Base-by-base conservation (phyloP, 148 eudicot species). In the Heliosperma pusillum region DNA sequence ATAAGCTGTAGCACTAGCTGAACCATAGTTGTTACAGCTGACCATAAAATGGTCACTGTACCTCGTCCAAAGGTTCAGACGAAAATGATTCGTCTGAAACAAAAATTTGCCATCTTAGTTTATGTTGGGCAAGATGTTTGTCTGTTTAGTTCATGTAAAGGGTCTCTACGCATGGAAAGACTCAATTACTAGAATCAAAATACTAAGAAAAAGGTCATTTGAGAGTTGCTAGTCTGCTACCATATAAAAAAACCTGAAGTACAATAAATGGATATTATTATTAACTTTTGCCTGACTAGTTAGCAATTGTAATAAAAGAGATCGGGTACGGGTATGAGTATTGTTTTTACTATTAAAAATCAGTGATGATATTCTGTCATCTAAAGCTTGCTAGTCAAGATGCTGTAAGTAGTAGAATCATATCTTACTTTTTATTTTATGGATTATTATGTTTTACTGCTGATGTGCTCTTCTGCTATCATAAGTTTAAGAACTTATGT, bases 381-480 rank as follows among this genome's bases (percentile, higher is more conserved):
- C 70, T 53, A 75, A 80, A 80, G 66, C 20, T 62, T 64, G 29
- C 29, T 70, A 19, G 69, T 58, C 45, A 63, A 75, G n/a, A 67
- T 62, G 81, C 27, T 58, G 10, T 52, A 9, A 3, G 2, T 59
- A 11, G 27, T 59, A 58, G 71, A 70, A 66, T 75, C 75, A 76
- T 76, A 64, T 76, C 76, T 15, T 56, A 50, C 55, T 50, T 50
- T 42, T 50, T 12, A 2, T 53, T n/a, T 15, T 56, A 59, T 69
- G 59, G 73, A 70, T 58, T 15, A 50, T 69, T 27, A 1, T 75
- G 78, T 80, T 74, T 69, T 75, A 76, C 77, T 80, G 76, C 56
- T 80, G n/a, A n/a, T n/a, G 33, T 64, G 71, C 15, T 73, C 66
- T 44, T 69, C 58, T 69, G 60, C 64, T 70, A 63, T 76, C 69